Evolutionary conservation across 2,329 filamentous ascomycete species (phyloP).

Genomic region (Colletotrichum horii): DNA sequence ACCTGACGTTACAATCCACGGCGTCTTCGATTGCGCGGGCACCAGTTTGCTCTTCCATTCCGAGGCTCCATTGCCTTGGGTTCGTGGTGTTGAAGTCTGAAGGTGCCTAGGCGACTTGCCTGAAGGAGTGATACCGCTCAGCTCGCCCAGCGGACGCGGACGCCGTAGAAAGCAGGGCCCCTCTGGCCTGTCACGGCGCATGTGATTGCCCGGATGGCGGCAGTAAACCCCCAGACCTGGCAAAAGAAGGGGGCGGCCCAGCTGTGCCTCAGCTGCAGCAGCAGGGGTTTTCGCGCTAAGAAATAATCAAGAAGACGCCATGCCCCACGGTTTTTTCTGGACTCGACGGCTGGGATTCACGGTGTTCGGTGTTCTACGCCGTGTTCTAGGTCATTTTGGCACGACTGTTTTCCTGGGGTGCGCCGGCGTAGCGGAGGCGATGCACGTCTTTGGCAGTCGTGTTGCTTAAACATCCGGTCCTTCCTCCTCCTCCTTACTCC

Average conservation of each 20-base stretch:
- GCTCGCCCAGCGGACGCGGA: constrained; percentile 7
- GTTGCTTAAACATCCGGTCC: neutral
- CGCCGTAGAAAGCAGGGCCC: constrained; percentile 10
- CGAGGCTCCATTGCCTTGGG: neutral
- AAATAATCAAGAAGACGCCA: constrained; percentile 25
- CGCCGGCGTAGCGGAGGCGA: neutral
- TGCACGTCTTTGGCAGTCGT: neutral
- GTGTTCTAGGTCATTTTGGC: neutral
- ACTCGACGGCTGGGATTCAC: neutral
- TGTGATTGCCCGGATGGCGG: constrained; percentile 27
- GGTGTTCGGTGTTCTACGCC: neutral
- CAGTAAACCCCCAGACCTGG: constrained; percentile 2
- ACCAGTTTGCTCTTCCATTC: neutral
- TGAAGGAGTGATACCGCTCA: constrained; percentile 2
- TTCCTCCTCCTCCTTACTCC: neutral
- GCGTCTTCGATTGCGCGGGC: neutral
- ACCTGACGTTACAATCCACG: neutral
- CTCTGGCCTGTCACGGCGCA: constrained; percentile 16
- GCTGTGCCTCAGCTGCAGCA: constrained; percentile 5
- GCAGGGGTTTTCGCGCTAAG: constrained; percentile 19
- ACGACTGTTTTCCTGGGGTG: neutral
- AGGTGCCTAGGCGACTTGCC: neutral
- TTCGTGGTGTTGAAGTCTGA: neutral
- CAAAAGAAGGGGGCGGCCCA: neutral
- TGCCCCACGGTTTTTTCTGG: constrained; percentile 23